phyloP scores from a whole-genome alignment of 1,284 basidiomycete species.

The Tremellales sp. region DNA sequence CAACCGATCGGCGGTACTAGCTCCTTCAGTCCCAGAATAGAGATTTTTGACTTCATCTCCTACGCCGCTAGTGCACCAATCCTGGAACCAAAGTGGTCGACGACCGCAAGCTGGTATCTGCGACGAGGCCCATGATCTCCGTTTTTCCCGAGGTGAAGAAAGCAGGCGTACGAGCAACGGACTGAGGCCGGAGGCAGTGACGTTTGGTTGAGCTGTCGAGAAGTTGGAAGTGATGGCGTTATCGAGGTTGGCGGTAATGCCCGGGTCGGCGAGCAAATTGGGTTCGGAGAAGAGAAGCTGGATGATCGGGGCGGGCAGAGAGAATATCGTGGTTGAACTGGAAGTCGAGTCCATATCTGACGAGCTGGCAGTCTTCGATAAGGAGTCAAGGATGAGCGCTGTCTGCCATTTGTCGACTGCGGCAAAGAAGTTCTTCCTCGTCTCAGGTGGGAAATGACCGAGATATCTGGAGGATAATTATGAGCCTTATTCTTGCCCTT shows the following conservation, averaged over 20 bases:
- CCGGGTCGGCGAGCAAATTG: slow-evolving; percentile 56
- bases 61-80: slow-evolving; percentile 29
- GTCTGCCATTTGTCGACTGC: slow-evolving; percentile 67
- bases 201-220: slow-evolving; percentile 7
- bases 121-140: slow-evolving; percentile 26
- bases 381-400: slow-evolving; percentile 13
- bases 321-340: slow-evolving; percentile 37
- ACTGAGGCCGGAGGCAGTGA: slow-evolving; percentile 22
- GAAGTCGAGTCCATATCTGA: slow-evolving; percentile 10
- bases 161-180: slow-evolving; percentile 25
- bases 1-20: slow-evolving; percentile 17
- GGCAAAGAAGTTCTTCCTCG: slow-evolving; percentile 58
- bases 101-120: slow-evolving; percentile 20
- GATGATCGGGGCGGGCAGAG: slow-evolving; percentile 53
- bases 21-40: slow-evolving; percentile 8
- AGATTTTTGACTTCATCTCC: slow-evolving; percentile 27
- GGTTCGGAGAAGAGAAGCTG: slow-evolving; percentile 69
- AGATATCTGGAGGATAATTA: slow-evolving; percentile 36
- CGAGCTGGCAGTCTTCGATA: slow-evolving; percentile 6
- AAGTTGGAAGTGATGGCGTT: slow-evolving; percentile 9
- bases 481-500: neutral
- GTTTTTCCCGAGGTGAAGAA: slow-evolving; percentile 8
- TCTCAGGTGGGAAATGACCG: slow-evolving; percentile 35
- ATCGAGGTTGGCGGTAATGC: slow-evolving; percentile 48
- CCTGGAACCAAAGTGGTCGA: slow-evolving; percentile 23